Evolutionary conservation across 805 yeast genomes (phyloP), one percentile per base, ranked within the genome.

Genomic region (Schwanniomyces occidentalis): DNA sequence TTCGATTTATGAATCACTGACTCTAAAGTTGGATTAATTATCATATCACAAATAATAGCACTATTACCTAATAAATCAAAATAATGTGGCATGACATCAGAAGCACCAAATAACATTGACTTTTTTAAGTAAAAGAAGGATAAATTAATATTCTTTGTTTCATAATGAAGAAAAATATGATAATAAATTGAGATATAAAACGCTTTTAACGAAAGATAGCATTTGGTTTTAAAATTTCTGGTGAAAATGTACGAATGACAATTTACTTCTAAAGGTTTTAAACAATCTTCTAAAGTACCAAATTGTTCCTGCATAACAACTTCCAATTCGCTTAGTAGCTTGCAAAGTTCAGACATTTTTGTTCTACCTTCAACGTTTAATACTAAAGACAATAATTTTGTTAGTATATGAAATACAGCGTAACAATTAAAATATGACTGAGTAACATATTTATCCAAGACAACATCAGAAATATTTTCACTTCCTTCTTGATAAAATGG

Each of bases 131-230:
- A 63, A 40, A 54, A 68, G 33, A 54, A 65, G 0, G 72, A 58
- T 18, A 69, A 59, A 9, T 52, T 48, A 8, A 40, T 28, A 44
- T 69, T 59, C n/a, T 52, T 54, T 10, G 42, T 30, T 22, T 58
- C 63, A 35, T 63, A 73, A 34, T 64, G 68, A 17, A 70, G 43
- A 40, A 64, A 63, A n/a, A 75, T 49, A 40, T 72, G 71, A 38
- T 61, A 68, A 31, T 63, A 64, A 4, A 72, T 42, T 3, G 75
- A 54, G 30, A 68, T 54, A 16, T 64, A 45, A 40, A 72, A 58
- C 2, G 69, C 53, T 20, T 49, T 45, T 7, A 60, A 35, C 14
- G 56, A 45, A 30, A 65, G 38, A 36, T 54, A 63, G 10, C 45
- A 42, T 40, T 63, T 65, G 22, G 55, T 44, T 19, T 37, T 48